Evolutionary conservation across 2,329 filamentous ascomycete species (phyloP).

Genomic region (Alternaria arborescens): DNA sequence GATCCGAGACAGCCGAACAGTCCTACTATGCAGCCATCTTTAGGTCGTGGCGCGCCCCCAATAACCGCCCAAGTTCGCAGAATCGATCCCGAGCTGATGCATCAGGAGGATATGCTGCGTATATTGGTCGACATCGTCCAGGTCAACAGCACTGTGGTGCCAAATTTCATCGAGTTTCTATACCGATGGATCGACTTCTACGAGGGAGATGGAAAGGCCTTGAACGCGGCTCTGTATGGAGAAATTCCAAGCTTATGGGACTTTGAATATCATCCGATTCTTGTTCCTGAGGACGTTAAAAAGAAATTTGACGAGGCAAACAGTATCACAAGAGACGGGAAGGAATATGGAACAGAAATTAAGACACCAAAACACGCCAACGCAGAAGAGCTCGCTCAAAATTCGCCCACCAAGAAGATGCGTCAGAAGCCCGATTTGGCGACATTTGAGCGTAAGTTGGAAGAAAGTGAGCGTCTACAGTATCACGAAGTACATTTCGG

Average conservation of each 20-base stretch:
- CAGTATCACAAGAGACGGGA: not conserved
- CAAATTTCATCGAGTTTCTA: slow-evolving; percentile 48
- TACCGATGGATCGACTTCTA: slow-evolving; percentile 47
- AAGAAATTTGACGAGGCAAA: slow-evolving; percentile 8
- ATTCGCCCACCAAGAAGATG: slow-evolving; percentile 29
- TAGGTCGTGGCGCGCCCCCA: slow-evolving; percentile 14
- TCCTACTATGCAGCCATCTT: slow-evolving; percentile 2
- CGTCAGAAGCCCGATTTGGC: slow-evolving; percentile 37
- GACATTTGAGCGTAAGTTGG: slow-evolving; percentile 31
- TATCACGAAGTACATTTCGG: slow-evolving; percentile 47
- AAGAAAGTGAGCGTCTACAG: slow-evolving; percentile 42
- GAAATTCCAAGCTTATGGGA: slow-evolving; percentile 49
- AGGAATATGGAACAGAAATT: not conserved
- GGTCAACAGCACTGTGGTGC: slow-evolving; percentile 34
- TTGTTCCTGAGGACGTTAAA: slow-evolving; percentile 22
- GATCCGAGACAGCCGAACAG: slow-evolving; percentile 4
- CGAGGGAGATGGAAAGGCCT: slow-evolving; percentile 42
- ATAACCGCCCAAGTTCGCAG: slow-evolving; percentile 29
- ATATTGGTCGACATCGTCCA: slow-evolving; percentile 46
- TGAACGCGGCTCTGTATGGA: slow-evolving; percentile 41
- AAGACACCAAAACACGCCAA: slow-evolving; percentile 1
- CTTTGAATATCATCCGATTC: slow-evolving; percentile 44
- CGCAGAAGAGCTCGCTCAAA: slow-evolving; percentile 23
- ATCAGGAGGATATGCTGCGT: slow-evolving; percentile 40
- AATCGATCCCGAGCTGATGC: slow-evolving; percentile 35